These are phyloP conservation scores for Hypocreales sp. DNA, from an alignment of 2,329 filamentous ascomycete species.

Conservation along the genomic window DNA sequence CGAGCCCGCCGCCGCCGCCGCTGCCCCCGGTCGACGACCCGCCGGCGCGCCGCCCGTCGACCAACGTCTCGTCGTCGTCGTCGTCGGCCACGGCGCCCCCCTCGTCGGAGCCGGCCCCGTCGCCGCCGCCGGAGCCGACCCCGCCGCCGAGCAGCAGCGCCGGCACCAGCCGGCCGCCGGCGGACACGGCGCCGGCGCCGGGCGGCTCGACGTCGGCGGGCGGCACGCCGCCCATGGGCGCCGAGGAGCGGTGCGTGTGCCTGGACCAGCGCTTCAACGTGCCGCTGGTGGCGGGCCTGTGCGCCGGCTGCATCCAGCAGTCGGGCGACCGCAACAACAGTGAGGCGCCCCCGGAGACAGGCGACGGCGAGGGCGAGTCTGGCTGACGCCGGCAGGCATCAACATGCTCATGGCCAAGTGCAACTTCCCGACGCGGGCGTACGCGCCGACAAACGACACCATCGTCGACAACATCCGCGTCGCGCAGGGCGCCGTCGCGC, in stretches of 20 bases:
- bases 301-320: slow-evolving; percentile 20
- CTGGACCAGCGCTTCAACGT: slow-evolving; percentile 24
- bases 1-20: too few species aligned
- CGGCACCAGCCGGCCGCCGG: too few species aligned
- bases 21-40: too few species aligned
- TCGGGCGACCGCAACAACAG: slow-evolving; percentile 15
- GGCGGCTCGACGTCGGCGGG: not conserved
- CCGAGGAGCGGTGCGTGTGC: slow-evolving; percentile 21
- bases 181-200: too few species aligned
- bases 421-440: slow-evolving; percentile 14
- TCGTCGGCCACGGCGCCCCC: too few species aligned
- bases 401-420: not conserved
- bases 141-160: too few species aligned
- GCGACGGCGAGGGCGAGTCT: too few species aligned
- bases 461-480: slow-evolving; percentile 18
- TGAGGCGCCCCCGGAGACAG: slow-evolving; percentile 11
- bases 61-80: too few species aligned
- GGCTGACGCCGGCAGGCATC: not conserved
- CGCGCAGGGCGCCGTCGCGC: slow-evolving; percentile 8
- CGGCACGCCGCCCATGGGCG: slow-evolving; percentile 4
- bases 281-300: slow-evolving; percentile 18
- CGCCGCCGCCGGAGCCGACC: too few species aligned
- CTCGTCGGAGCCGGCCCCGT: too few species aligned
- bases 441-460: slow-evolving; percentile 14
- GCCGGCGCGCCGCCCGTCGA: too few species aligned